Conservation (phyloP, 192 early-diverging fungal species). For the Linnemannia exigua region DNA sequence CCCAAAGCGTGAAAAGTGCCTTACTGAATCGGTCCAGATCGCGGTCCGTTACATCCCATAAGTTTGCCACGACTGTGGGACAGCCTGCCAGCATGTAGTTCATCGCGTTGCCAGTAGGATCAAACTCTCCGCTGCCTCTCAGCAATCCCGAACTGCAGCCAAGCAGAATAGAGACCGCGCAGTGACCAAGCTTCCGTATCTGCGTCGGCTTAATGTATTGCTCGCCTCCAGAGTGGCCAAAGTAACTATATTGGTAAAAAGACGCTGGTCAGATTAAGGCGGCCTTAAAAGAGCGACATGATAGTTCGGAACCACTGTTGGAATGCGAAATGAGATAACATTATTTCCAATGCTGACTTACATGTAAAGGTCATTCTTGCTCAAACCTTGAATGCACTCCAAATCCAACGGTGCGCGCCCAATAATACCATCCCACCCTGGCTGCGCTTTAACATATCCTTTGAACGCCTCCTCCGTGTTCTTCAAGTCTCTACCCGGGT, state of each 20-base stretch:
- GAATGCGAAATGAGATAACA: too few species aligned
- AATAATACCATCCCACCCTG: constrained; percentile 80
- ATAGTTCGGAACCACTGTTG: too few species aligned
- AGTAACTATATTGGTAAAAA: constrained; percentile 70
- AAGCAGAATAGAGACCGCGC: constrained; percentile 88
- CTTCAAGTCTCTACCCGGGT: constrained; percentile 90
- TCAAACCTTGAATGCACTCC: constrained; percentile 73
- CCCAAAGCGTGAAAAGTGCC: constrained; percentile 79
- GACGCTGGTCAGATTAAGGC: not conserved
- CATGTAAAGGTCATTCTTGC: constrained; percentile 63
- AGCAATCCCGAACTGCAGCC: constrained; percentile 96
- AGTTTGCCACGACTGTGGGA: constrained; percentile 89
- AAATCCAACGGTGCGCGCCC: constrained; percentile 75
- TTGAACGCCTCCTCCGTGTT: constrained; percentile 87
- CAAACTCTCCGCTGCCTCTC: constrained; percentile 84
- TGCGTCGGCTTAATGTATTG: constrained; percentile 77
- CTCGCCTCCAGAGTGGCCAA: constrained; percentile 97
- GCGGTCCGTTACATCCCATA: constrained; percentile 99
- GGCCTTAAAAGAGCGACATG: too few species aligned
- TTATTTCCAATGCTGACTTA: constrained; percentile 50
- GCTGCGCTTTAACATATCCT: constrained; percentile 60
- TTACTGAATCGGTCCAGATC: constrained; percentile 94
- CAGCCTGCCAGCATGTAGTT: constrained; percentile 91
- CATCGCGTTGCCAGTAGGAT: constrained; percentile 85
- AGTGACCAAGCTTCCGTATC: constrained; percentile 74